phyloP scores from a whole-genome alignment of 768 basidiomycete species.

The Mycena rosella region DNA sequence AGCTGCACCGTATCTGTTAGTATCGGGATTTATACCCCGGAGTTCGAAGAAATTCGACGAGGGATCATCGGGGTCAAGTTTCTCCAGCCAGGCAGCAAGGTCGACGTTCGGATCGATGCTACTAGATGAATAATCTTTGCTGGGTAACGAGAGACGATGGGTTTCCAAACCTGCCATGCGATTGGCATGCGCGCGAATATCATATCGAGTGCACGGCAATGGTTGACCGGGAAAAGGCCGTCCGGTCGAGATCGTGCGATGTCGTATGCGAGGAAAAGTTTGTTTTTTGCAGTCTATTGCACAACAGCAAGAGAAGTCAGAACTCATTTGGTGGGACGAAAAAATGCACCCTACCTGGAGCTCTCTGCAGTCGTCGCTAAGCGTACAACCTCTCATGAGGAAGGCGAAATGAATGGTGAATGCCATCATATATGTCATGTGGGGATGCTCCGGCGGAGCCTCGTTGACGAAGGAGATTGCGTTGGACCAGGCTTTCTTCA shows the following conservation, averaged over 20 bases:
- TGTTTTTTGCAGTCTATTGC: not conserved
- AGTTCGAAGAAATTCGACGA: too few species aligned
- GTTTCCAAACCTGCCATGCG: conserved; percentile 4
- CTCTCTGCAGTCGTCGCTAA: not conserved
- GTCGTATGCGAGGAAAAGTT: conserved; percentile 4
- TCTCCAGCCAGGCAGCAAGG: conserved; percentile 12
- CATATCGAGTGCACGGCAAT: not conserved
- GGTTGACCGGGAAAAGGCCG: not conserved
- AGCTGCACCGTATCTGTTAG: not conserved
- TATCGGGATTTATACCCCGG: not conserved
- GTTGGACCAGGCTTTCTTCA: not conserved
- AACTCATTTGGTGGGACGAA: not conserved
- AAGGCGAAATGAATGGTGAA: not conserved
- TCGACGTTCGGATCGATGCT: conserved; percentile 11
- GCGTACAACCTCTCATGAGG: not conserved
- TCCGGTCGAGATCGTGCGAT: not conserved
- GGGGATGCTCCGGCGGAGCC: not conserved
- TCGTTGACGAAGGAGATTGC: not conserved
- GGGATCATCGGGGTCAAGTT: not conserved
- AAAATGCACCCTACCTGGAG: not conserved
- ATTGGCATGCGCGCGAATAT: conserved; percentile 9
- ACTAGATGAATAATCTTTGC: not conserved
- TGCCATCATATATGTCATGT: not conserved
- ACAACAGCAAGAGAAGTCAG: not conserved
- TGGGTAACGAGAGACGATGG: not conserved